These are phyloP conservation scores for Balansia obtecta DNA, from an alignment of 2,329 filamentous ascomycete species.

Conservation along the genomic window DNA sequence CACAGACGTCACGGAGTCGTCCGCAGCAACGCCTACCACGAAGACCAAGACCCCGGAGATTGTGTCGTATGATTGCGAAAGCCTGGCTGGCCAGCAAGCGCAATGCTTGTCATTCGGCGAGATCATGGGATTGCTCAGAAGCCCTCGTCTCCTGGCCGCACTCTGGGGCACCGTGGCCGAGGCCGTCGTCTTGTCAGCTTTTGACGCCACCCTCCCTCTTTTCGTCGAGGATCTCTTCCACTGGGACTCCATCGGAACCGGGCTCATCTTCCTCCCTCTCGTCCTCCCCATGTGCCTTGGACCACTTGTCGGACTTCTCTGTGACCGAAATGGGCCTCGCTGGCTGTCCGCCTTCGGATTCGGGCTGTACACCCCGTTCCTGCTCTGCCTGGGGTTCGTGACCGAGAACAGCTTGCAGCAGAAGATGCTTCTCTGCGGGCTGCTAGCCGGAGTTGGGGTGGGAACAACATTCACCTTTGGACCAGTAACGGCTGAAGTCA, in stretches of 20 bases:
- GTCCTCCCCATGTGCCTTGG: conserved; percentile 19
- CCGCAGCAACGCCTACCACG: not conserved
- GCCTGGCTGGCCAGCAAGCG: not conserved
- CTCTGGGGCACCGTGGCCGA: conserved; percentile 24
- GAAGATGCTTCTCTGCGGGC: conserved; percentile 20
- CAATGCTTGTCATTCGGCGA: conserved; percentile 3
- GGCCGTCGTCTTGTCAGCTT: conserved; percentile 18
- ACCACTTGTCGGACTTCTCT: conserved; percentile 17
- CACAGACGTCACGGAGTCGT: not conserved
- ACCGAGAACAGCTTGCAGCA: conserved; percentile 16
- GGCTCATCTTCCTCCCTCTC: conserved; percentile 22
- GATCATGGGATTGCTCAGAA: conserved; percentile 16
- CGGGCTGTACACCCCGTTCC: conserved; percentile 20
- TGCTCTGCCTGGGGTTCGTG: conserved; percentile 22
- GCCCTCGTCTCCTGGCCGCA: conserved; percentile 20
- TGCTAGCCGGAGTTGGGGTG: conserved; percentile 19
- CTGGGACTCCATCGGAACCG: conserved; percentile 22
- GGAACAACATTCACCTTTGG: conserved; percentile 19
- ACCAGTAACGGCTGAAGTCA: conserved; percentile 24
- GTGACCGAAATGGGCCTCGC: conserved; percentile 23
- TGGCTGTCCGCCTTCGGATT: conserved; percentile 22
- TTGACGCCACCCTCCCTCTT: conserved; percentile 23
- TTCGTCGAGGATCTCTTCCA: conserved; percentile 17
- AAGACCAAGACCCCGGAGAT: not conserved
- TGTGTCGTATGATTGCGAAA: not conserved